A percentile compares a stretch with the other conserved stretches of the same genome.
Conservation (phyloP, 78 protist genomes). For the Creolimax fragrantissima region DNA sequence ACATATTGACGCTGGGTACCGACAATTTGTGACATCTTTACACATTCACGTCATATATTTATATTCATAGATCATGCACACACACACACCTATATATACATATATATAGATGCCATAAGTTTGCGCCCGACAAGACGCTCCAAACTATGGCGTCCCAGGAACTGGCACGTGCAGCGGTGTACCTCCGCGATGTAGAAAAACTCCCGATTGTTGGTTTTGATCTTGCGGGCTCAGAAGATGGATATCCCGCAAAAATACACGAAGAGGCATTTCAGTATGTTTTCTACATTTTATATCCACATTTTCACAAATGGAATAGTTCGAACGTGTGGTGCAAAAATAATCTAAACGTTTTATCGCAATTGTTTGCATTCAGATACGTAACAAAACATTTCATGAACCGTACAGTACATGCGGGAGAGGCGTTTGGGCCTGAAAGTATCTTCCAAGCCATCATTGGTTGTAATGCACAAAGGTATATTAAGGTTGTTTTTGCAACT, state of each 20-base stretch:
- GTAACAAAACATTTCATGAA: not conserved
- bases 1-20: too few relatives aligned
- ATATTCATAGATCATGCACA: not conserved
- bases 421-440: conserved; percentile 22
- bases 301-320: too few relatives aligned
- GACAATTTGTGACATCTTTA: too few relatives aligned
- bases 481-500: not conserved
- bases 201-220: conserved; percentile 28
- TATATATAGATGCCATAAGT: not conserved
- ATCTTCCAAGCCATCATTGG: not conserved
- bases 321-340: too few relatives aligned
- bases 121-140: not conserved
- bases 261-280: not conserved
- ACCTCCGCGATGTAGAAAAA: not conserved
- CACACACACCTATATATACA: not conserved
- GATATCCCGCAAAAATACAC: conserved; percentile 23
- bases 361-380: not conserved
- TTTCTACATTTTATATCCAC: too few relatives aligned
- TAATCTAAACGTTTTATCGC: too few relatives aligned
- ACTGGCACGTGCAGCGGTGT: conserved; percentile 5
- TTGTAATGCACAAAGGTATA: not conserved
- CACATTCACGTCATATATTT: too few relatives aligned
- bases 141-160: conserved; percentile 12
- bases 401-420: conserved; percentile 23
- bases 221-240: conserved; percentile 21